Base-by-base conservation (phyloP, 2,329 filamentous ascomycete species). In the Sclerotinia borealis region DNA sequence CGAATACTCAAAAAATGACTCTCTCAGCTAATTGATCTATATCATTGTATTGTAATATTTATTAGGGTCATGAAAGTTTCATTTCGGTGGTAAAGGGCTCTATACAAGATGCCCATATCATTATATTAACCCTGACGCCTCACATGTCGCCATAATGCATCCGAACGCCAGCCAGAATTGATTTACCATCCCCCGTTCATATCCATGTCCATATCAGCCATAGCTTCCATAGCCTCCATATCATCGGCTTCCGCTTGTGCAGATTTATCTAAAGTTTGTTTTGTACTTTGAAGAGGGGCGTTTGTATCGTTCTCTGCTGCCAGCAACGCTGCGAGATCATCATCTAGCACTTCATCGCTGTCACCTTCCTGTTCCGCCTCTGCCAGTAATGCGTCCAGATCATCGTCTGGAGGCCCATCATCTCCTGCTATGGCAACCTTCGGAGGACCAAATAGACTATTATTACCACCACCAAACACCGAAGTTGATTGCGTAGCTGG, bases 161-260 rank as follows among this genome's bases (percentile, higher is more conserved):
- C 45, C 29, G 15, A 63, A 63, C 54, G 45, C 61, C 54, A 51
- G 37, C 22, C 36, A 34, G 9, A 37, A 31, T 25, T 25, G 25
- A 31, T 49, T 62, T 41, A 62, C 60, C 60, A 62, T 34, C 56
- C 56, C 43, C 56, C 45, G 17, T 48, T 27, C 45, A 59, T 59
- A 55, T 66, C 79, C 83, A 62, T 58, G 45, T 82, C 81, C 80
- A 85, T 83, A 67, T 84, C 84, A 41, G 81, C 84, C 84, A 91
- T 86, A 1, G 82, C 86, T 65, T 85, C 87, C 73, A 77, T 66
- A 36, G 77, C 75, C 31, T 76, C 74, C 11, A 75, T 70, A 52
- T 63, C 36, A 19, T 62, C 50, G 2, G 19, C 45, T 19, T 51
- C 41, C 37, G 25, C 47, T 34, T 76, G 74, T 31, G 75, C 17